phyloP scores from a whole-genome alignment of 225 moss, liverwort and hornwort species.

The Thuidium tamariscinum region DNA sequence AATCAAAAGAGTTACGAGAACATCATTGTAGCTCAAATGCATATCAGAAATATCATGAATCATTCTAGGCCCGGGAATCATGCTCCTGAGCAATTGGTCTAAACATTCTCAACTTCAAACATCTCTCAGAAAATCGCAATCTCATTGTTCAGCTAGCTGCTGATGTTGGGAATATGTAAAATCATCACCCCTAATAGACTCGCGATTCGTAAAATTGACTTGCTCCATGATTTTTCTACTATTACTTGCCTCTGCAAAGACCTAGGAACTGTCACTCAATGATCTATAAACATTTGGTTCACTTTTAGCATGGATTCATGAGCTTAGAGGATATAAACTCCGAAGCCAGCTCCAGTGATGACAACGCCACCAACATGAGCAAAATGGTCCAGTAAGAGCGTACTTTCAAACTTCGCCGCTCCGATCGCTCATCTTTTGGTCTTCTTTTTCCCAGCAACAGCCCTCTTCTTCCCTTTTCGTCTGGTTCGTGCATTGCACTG shows the following conservation, averaged over 20 bases:
- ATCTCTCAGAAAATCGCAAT: background rate
- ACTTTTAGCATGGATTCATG: background rate
- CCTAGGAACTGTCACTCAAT: background rate
- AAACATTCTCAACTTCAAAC: background rate
- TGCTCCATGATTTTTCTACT: background rate
- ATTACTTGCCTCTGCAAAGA: background rate
- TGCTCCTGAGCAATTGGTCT: background rate
- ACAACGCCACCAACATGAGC: background rate
- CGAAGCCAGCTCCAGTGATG: background rate
- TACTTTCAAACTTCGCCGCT: background rate
- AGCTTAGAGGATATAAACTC: background rate
- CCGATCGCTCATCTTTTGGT: conserved; percentile 27
- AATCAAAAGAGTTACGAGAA: background rate
- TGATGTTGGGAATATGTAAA: background rate
- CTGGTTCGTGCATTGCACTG: conserved; percentile 70
- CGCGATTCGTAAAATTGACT: background rate
- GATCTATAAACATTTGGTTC: background rate
- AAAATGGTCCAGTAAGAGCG: background rate
- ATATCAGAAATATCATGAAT: background rate
- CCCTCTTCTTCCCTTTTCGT: conserved; percentile 56
- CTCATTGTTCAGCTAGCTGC: background rate
- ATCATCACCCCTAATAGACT: background rate
- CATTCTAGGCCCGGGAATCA: background rate
- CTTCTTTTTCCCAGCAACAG: conserved; percentile 63
- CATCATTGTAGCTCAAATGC: background rate